Base-by-base conservation (phyloP, 768 basidiomycete species). In the Dioszegia hungarica region DNA sequence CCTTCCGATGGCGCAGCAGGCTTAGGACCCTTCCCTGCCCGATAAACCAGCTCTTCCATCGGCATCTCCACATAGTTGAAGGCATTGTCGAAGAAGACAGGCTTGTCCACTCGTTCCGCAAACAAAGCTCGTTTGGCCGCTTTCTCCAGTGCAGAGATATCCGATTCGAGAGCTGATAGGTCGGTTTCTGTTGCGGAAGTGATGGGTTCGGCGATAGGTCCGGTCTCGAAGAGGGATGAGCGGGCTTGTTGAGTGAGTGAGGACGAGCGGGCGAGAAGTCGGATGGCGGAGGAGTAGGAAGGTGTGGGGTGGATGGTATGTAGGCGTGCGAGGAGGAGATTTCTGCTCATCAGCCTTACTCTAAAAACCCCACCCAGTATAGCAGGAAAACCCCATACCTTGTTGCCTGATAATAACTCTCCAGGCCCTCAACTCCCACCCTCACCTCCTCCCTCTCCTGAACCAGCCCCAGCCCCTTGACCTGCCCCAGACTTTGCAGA, bases 51-150 rank as follows among this genome's bases (percentile, higher is more conserved):
- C 48, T 82, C 78, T 41, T 89, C 87, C 84, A 92, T 86, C 67
- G 92, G 88, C 57, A 91, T 76, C 61, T 88, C 84, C 53, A 90
- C 85, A 70, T 94, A 95, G 76, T 94, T 95, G 67, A 92, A 84
- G 17, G 90, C 92, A 59, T 90, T 87, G 72, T 95, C 89, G 77
- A 93, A 95, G 79, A 97, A 95, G 37, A 90, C 68, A 15, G 90
- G 89, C 71, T 94, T 94, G 78, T 86, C 85, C 68, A 85, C 55
- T n/a, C 79, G 36, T 79, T 75, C 64, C 5, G 64, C 67, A 49
- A 74, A 74, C 49, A 74, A 59, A 8, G 66, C 69, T 34, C 67
- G 59, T 50, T 76, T 76, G 9, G 68, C 62, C 0, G 68, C 64
- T 6, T 56, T 37, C 14, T 72, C 72, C 2, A 75, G 59, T 17